phyloP scores from a whole-genome alignment of 495 filamentous ascomycete genomes.

The Podospora australis region DNA sequence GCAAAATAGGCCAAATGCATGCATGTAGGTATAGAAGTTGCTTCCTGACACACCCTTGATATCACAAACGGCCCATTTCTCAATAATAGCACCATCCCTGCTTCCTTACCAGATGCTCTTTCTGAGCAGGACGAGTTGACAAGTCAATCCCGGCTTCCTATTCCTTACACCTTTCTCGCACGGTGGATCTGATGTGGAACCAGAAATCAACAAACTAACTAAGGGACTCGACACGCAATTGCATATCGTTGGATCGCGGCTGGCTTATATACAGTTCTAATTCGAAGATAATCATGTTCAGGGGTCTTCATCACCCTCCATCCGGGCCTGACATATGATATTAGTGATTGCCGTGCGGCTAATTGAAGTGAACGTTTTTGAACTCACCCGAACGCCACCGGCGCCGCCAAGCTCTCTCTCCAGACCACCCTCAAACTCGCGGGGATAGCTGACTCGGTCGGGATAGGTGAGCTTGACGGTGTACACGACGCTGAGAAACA shows the following conservation, averaged over 20 bases:
- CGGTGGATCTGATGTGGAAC: too few species aligned
- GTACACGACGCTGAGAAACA: conserved; percentile 63
- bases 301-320: conserved; percentile 37
- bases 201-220: too few species aligned
- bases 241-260: conserved; percentile 1
- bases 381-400: conserved; percentile 43
- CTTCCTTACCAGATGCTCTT: too few species aligned
- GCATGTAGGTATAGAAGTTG: too few species aligned
- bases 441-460: conserved; percentile 72
- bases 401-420: conserved; percentile 78
- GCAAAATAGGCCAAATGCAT: too few species aligned
- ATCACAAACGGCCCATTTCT: too few species aligned
- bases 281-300: conserved; percentile 9
- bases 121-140: too few species aligned
- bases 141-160: too few species aligned
- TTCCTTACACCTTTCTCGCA: too few species aligned
- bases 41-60: too few species aligned
- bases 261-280: conserved; percentile 14
- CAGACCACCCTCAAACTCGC: conserved; percentile 76
- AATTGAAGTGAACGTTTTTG: not conserved
- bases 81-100: too few species aligned
- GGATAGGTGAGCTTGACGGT: conserved; percentile 70
- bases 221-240: conserved; percentile 3
- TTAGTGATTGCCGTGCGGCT: conserved; percentile 8
- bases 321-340: conserved; percentile 36